Evolutionary conservation across 2,329 filamentous ascomycete genomes (phyloP), one percentile per base, ranked within the genome.

Genomic region (Fusarium succisae): DNA sequence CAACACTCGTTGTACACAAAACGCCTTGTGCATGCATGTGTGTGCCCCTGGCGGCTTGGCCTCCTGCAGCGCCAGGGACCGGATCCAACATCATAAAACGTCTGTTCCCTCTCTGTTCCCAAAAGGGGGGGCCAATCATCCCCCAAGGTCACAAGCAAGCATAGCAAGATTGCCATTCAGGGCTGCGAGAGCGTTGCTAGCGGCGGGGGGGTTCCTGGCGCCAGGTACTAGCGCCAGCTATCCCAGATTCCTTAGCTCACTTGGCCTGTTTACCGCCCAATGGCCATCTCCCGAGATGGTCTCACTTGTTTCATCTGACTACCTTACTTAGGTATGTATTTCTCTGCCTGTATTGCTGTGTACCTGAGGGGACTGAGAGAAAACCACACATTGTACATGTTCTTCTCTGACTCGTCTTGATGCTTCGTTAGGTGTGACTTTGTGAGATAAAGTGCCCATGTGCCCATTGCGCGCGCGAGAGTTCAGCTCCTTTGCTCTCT

Each of bases 111-210:
- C 26, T 38, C 35, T 54, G 44, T 41, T 30, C 70, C 53, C 22
- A 59, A 71, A 74, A 74, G 69, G 72, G 71, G 71, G 72, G 72
- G 39, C 72, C 72, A 74, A 75, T 74, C 71, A 75, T 37, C 22
- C 18, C n/a, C 53, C 24, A 26, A 56, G 20, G 26, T 32, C 37
- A 20, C 28, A 38, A 28, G 26, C 32, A 44, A 63, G 41, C 28
- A 22, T 28, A 62, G 28, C 28, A 63, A 68, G 60, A 51, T 63
- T 69, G 60, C 59, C 58, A 72, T 69, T 72, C 55, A 72, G 55
- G 41, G 63, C 63, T 61, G 37, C 30, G 38, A 45, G 61, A 73
- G 30, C 35, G 72, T 55, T 73, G 35, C 58, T 68, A 72, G 57
- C 37, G 71, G 71, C 63, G 56, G 59, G 58, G 59, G 67, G 24